Percentiles rank a stretch among this genome's conserved stretches.
phyloP scores from a whole-genome alignment of 1,284 basidiomycete genomes.

The Termitomyces sp. region DNA sequence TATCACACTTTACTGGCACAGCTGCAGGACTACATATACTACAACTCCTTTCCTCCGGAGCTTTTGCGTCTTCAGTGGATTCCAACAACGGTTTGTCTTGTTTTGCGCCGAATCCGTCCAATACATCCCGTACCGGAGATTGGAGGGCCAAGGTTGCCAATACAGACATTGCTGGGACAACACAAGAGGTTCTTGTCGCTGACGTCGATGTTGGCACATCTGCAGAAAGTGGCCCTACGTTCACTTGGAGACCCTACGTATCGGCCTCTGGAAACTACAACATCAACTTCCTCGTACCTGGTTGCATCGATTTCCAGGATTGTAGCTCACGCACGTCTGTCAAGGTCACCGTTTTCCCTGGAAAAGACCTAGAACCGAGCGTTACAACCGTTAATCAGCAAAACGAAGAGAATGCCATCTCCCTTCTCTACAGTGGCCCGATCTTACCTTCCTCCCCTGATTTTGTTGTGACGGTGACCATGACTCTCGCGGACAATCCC shows the following conservation, averaged over 20 bases:
- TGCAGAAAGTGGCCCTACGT: slow-evolving; percentile 57
- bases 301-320: slow-evolving; percentile 77
- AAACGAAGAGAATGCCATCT: slow-evolving; percentile 58
- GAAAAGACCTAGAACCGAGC: slow-evolving; percentile 56
- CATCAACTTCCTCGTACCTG: slow-evolving; percentile 82
- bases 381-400: slow-evolving; percentile 72
- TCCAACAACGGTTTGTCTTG: slow-evolving; percentile 66
- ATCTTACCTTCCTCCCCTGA: slow-evolving; percentile 68
- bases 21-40: slow-evolving; percentile 84
- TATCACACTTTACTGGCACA: slow-evolving; percentile 73
- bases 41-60: slow-evolving; percentile 87
- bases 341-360: slow-evolving; percentile 79
- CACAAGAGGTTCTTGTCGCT: slow-evolving; percentile 70
- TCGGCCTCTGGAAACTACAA: slow-evolving; percentile 85
- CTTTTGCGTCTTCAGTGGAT: slow-evolving; percentile 71
- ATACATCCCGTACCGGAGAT: slow-evolving; percentile 56
- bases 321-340: slow-evolving; percentile 81
- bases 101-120: slow-evolving; percentile 68
- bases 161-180: slow-evolving; percentile 77
- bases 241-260: slow-evolving; percentile 90
- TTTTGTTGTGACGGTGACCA: slow-evolving; percentile 73
- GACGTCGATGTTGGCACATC: slow-evolving; percentile 63
- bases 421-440: slow-evolving; percentile 77
- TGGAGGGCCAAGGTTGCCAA: slow-evolving; percentile 63
- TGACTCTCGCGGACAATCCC: slow-evolving; percentile 62